Base-by-base conservation (phyloP, 1,139 yeast genomes). In the Hansenula lynferdii region DNA sequence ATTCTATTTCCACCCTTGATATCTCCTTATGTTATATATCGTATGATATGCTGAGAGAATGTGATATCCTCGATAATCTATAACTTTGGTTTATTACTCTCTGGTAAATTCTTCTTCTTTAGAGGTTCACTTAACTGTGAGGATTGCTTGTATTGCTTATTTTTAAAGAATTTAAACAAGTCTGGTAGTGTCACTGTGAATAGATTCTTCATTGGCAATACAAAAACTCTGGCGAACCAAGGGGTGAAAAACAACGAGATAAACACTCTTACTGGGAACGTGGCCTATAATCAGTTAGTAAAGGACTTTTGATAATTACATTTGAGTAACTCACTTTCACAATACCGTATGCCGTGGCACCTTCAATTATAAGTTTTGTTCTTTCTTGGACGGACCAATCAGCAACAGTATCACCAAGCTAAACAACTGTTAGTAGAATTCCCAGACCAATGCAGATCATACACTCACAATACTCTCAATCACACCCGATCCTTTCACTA, bases 311-410 rank as follows among this genome's bases (percentile, higher is more conserved):
- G 15, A 28, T 12, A 4, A 7, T 5, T 16, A 10, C n/a, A 6
- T 4, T 5, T n/a, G 9, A 20, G 53, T 39, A 14, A 33, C 50
- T 39, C 8, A 66, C 54, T 56, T 87, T 90, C 20, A 87, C 92
- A 10, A 85, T 63, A 3, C 86, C 89, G 54, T 84, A 90, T 0
- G 97, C 82, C 34, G 86, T 77, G 0, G 96, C 95, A n/a, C 97
- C 97, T 41, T 89, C 90, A 50, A 79, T 64, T 3, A 86, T 68
- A 25, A 83, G 61, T 34, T 64, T 65, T 25, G 83, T 69, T 50
- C 83, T 80, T 25, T 75, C 79, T 40, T 66, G 71, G 28, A 77
- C 42, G 53, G 30, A 71, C 60, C 52, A 62, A 58, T 32, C 60
- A 48, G 20, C 58, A 6, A 42, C 50, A 39, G 47, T 66, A 58